phyloP scores from a whole-genome alignment of 1,284 basidiomycete genomes.

The Anthracocystis setariae region DNA sequence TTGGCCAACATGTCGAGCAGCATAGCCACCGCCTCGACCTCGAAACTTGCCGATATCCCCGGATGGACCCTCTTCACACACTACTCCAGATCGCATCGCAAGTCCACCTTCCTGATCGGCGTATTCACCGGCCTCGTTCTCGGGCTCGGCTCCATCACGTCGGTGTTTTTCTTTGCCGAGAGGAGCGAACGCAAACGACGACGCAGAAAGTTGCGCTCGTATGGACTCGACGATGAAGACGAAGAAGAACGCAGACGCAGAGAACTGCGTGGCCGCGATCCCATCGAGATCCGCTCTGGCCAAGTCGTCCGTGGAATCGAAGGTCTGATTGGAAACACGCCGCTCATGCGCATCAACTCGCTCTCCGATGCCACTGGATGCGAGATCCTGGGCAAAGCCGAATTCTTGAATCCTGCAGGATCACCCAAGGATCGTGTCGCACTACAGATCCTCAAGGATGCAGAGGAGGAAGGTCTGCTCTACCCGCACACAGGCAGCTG shows the following conservation, averaged over 20 bases:
- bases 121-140: conserved; percentile 57
- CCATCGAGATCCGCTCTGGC: conserved; percentile 45
- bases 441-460: conserved; percentile 80
- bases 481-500: conserved; percentile 88
- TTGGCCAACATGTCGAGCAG: conserved; percentile 15
- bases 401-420: conserved; percentile 96
- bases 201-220: conserved; percentile 26
- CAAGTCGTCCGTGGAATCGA: conserved; percentile 58
- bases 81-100: conserved; percentile 42
- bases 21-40: conserved; percentile 14
- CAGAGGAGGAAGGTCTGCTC: conserved; percentile 83
- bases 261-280: conserved; percentile 29
- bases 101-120: conserved; percentile 56
- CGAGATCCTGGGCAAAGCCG: conserved; percentile 95
- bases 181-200: conserved; percentile 40
- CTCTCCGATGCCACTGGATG: conserved; percentile 89
- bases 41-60: conserved; percentile 36
- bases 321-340: conserved; percentile 78
- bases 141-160: conserved; percentile 56
- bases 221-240: conserved; percentile 40
- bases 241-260: conserved; percentile 38
- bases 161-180: conserved; percentile 53
- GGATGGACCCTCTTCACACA: conserved; percentile 37
- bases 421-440: conserved; percentile 98
- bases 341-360: conserved; percentile 88